Percentiles rank a stretch among this genome's conserved stretches.
phyloP scores from a whole-genome alignment of 129 eudicot species.

The Helichrysum umbraculigerum region DNA sequence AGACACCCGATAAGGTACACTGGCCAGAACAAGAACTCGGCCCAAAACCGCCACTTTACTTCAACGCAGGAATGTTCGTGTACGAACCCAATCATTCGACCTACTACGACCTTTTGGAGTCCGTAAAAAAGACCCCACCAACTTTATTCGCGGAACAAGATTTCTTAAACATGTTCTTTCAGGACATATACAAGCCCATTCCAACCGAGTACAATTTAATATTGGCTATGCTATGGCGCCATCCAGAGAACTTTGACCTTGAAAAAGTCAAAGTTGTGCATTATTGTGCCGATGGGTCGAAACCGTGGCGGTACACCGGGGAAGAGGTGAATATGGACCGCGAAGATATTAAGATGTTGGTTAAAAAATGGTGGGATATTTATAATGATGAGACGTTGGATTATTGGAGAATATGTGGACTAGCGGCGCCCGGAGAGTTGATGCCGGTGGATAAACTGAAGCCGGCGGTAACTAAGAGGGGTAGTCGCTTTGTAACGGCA shows the following conservation, averaged over 20 bases:
- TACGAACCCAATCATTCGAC: conserved; percentile 63
- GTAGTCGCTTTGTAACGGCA: conserved; percentile 27
- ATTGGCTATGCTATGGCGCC: conserved; percentile 69
- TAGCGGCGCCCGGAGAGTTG: conserved; percentile 6
- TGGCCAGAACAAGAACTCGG: conserved; percentile 67
- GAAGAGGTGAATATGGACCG: conserved; percentile 60
- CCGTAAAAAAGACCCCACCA: conserved; percentile 53
- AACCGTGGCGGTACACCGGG: conserved; percentile 77
- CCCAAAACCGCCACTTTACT: conserved; percentile 59
- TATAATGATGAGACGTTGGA: conserved; percentile 55
- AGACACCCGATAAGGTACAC: conserved; percentile 50
- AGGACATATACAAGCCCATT: conserved; percentile 54
- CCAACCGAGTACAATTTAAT: conserved; percentile 51
- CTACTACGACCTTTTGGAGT: conserved; percentile 50
- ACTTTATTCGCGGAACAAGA: conserved; percentile 85
- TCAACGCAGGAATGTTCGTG: conserved; percentile 87
- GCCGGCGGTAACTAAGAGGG: conserved; percentile 21
- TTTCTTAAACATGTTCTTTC: conserved; percentile 56
- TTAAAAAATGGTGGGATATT: conserved; percentile 62
- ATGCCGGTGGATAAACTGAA: neutral
- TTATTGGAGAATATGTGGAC: conserved; percentile 25
- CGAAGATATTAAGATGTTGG: conserved; percentile 57
- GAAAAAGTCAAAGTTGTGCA: conserved; percentile 59
- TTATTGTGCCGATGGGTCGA: conserved; percentile 67
- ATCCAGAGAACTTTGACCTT: conserved; percentile 59